Conservation (phyloP, 1,284 basidiomycete genomes). For the Cystobasidium pallidum region DNA sequence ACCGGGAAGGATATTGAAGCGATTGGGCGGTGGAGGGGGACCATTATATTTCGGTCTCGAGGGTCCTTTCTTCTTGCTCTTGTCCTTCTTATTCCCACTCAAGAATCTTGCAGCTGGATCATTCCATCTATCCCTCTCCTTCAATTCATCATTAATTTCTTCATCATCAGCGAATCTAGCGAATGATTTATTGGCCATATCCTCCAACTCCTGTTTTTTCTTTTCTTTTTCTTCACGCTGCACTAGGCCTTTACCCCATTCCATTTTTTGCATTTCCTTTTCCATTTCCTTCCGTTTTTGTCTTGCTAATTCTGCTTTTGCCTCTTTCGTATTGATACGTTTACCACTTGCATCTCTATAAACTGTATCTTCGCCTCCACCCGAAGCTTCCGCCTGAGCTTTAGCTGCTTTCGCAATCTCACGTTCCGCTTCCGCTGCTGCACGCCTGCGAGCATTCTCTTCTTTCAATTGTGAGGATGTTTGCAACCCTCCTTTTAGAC, state of each 20-base stretch:
- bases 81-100: slow-evolving; percentile 70
- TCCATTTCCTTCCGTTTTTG: slow-evolving; percentile 77
- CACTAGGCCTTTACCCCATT: slow-evolving; percentile 93
- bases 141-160: slow-evolving; percentile 80
- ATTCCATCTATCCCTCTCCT: slow-evolving; percentile 81
- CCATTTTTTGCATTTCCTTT: slow-evolving; percentile 84
- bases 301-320: slow-evolving; percentile 76
- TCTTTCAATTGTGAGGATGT: slow-evolving; percentile 62
- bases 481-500: slow-evolving; percentile 69
- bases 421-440: slow-evolving; percentile 60
- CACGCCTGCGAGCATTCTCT: slow-evolving; percentile 58
- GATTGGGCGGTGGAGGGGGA: slow-evolving; percentile 86
- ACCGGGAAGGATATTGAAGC: slow-evolving; percentile 91
- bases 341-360: slow-evolving; percentile 89
- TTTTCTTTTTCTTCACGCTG: slow-evolving; percentile 78
- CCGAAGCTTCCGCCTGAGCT: slow-evolving; percentile 57
- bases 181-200: slow-evolving; percentile 68
- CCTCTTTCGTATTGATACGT: slow-evolving; percentile 83
- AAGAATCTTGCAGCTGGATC: slow-evolving; percentile 93
- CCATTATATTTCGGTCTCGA: slow-evolving; percentile 79
- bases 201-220: slow-evolving; percentile 67
- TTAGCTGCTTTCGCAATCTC: slow-evolving; percentile 54
- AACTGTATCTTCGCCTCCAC: slow-evolving; percentile 80
- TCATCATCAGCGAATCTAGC: slow-evolving; percentile 80
- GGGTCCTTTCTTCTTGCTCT: slow-evolving; percentile 42